A percentile compares a stretch with the other conserved stretches of the same genome.
These are phyloP conservation scores for Clonostachys sp. DNA, from an alignment of 2,329 filamentous ascomycete genomes.

Conservation along the genomic window DNA sequence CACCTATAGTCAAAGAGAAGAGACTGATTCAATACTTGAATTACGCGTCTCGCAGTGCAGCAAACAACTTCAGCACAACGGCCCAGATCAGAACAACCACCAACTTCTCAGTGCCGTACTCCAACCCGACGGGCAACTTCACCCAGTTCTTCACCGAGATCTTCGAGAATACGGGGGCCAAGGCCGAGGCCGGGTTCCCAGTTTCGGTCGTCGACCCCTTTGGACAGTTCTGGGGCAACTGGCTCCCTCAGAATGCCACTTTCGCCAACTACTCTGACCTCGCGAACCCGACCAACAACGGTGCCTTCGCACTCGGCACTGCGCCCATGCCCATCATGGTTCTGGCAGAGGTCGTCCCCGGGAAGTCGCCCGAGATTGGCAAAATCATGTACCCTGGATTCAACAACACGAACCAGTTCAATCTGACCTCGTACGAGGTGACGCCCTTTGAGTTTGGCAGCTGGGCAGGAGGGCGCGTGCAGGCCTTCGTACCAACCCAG, in stretches of 20 bases:
- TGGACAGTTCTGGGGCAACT: slow-evolving; percentile 17
- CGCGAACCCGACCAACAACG: slow-evolving; percentile 3
- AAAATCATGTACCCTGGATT: slow-evolving; percentile 17
- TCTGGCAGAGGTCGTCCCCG: slow-evolving; percentile 17
- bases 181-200: slow-evolving; percentile 13
- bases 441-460: slow-evolving; percentile 23
- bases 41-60: slow-evolving; percentile 7
- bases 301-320: slow-evolving; percentile 8
- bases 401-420: slow-evolving; percentile 17
- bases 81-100: slow-evolving; percentile 7
- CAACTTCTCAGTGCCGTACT: slow-evolving; percentile 14
- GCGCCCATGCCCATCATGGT: slow-evolving; percentile 19
- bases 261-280: slow-evolving; percentile 16
- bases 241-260: slow-evolving; percentile 8
- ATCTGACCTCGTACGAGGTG: slow-evolving; percentile 21
- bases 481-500: slow-evolving; percentile 17
- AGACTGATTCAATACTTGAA: not conserved
- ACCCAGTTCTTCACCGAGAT: slow-evolving; percentile 7
- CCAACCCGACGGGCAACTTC: slow-evolving; percentile 8
- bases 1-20: fast-evolving
- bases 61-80: slow-evolving; percentile 15
- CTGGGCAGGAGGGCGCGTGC: slow-evolving; percentile 18
- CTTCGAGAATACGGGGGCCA: slow-evolving; percentile 12
- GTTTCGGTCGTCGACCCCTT: slow-evolving; percentile 16
- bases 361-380: slow-evolving; percentile 15